Evolutionary conservation across 139 green algal genomes (phyloP), one percentile per base, ranked within the genome.

Genomic region (Coccomyxa sp.): DNA sequence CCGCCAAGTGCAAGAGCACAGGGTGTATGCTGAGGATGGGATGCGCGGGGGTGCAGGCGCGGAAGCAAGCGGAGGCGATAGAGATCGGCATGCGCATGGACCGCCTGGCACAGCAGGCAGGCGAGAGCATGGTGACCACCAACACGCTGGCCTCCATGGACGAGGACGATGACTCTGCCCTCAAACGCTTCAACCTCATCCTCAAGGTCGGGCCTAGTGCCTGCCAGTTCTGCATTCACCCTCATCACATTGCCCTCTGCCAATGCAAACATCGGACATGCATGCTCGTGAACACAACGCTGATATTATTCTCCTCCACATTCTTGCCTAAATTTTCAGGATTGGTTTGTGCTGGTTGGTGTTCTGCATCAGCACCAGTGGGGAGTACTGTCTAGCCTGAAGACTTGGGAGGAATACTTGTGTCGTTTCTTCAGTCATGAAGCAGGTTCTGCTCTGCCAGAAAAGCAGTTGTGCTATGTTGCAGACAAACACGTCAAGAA

Each of bases 131-230:
- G 88, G 94, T 98, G 79, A 98, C 95, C 10, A 91, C 98, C 15
- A 91, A 90, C 58, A 92, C 89, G 27, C 85, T 98, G 81, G 94
- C 93, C 9, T 94, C 91, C 13, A 88, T 96, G 38, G 94, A 98
- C 68, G 93, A 94, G 60, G 94, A 94, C 75, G 95, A 97, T 58
- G 92, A 94, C 38, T 82, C 83, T 4, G 87, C 84, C n/a, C 80
- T 95, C 82, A 92, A 96, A 90, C 84, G 90, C 58, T 87, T 98
- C 82, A 98, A 98, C 90, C 77, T 98, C 67, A 94, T 99, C 75
- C 93, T 99, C 15, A 98, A 97, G 91, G 92, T 87, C 83, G 1
- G 81, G 81, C 79, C 71, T n/a, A 38, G 10, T n/a, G 28, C 63
- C 63, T 71, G 63, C 21, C 63, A 28, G 3, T 51, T 7, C 3